These are phyloP conservation scores for Penicillium sp. DNA, from an alignment of 2,329 filamentous ascomycete genomes.

Conservation along the genomic window DNA sequence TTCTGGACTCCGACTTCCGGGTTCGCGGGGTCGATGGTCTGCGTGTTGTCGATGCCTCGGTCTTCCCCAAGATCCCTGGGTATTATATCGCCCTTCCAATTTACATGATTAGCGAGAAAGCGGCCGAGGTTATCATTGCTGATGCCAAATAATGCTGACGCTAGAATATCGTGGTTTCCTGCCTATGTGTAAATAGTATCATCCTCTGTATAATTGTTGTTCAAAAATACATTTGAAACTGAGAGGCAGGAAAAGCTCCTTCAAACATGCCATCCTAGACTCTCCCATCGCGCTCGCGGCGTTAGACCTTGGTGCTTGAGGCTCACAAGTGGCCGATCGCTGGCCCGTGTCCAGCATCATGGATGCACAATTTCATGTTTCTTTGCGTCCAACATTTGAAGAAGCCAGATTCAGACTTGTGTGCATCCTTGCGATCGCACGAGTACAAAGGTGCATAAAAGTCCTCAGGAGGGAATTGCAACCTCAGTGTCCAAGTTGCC, in stretches of 20 bases:
- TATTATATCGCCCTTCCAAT: conserved; percentile 55
- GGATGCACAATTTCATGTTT: too few species aligned
- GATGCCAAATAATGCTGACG: conserved; percentile 6
- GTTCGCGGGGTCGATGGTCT: conserved; percentile 59
- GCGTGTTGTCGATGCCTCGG: conserved; percentile 63
- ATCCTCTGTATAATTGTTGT: background rate
- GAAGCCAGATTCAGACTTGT: too few species aligned
- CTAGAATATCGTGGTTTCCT: too few species aligned
- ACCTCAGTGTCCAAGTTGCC: too few species aligned
- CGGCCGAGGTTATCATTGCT: conserved; percentile 49
- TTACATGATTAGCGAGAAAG: conserved; percentile 64
- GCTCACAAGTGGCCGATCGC: too few species aligned
- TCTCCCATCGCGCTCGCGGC: too few species aligned
- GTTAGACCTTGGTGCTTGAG: too few species aligned
- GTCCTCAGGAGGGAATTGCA: too few species aligned
- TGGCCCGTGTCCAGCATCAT: too few species aligned
- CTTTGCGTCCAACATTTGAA: too few species aligned
- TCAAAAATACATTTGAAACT: background rate
- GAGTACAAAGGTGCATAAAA: too few species aligned
- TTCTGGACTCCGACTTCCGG: conserved; percentile 58
- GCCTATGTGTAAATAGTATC: background rate
- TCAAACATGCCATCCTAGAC: background rate
- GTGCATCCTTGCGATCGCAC: too few species aligned
- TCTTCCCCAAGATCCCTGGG: conserved; percentile 60
- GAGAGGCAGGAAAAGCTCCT: background rate